Evolutionary conservation across 2,329 filamentous ascomycete genomes (phyloP), one percentile per base, ranked within the genome.

Genomic region (Claviceps pusilla): DNA sequence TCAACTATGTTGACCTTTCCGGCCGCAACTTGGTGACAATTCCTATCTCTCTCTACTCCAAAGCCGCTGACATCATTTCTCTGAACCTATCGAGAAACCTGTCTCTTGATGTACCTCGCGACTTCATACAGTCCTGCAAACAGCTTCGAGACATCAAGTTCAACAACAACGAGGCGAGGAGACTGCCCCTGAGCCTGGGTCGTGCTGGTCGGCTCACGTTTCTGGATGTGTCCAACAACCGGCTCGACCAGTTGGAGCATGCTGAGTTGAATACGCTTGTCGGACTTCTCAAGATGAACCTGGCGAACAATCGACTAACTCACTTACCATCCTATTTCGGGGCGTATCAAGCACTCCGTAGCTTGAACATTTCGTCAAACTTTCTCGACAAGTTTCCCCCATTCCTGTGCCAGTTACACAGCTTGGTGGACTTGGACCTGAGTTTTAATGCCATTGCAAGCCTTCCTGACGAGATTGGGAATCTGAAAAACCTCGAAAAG

Each of bases 131-230:
- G 66, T 87, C 88, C 33, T 98, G 93, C 70, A 83, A 85, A 61
- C 89, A 91, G 63, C 74, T 98, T 24, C 83, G 91, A 51, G 93
- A 98, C 67, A 93, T 98, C 75, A 95, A 94, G 64, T 98, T 86
- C 69, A 89, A 87, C 61, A 91, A 89, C 65, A 97, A 97, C 63
- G 93, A 98, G 67, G 88, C 90, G 3, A 83, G 87, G 67, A 84
- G 85, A 62, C 73, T 98, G 29, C 93, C 93, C 4, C 78, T 83
- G 7, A 96, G 90, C 66, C 76, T 98, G 53, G 83, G 86, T 59
- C 76, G 90, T 61, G 91, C 93, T 31, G 83, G 75, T 59, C 83
- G 83, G 57, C 75, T 98, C 61, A 95, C 89, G 0, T 90, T 89
- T 63, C 77, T 98, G 57, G 93, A 98, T 66, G 84, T 96, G 4